Evolutionary conservation across 306 rosid species (phyloP), one percentile per base, ranked within the genome.

Genomic region (Aeschynomene evenia): DNA sequence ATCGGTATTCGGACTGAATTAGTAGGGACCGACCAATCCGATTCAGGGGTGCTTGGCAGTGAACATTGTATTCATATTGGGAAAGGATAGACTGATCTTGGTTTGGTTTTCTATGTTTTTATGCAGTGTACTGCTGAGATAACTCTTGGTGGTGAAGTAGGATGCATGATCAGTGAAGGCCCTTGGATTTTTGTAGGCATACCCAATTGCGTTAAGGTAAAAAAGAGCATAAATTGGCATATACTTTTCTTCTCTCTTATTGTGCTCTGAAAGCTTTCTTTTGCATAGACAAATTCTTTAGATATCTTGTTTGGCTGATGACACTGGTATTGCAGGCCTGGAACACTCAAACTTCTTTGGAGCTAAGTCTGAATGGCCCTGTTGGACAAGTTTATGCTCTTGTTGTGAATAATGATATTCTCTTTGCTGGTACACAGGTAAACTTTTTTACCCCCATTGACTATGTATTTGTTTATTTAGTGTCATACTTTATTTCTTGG

Each of bases 371-470:
- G 56, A 78, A 63, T 33, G 97, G 98, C 10, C 98, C 98, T n/a
- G 92, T 89, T 10, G 98, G 98, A 28, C 95, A 90, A 85, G 98
- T 94, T 76, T 88, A 88, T 85, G 73, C 98, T 4, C 79, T 94
- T 72, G 97, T 82, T 26, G 96, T 88, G 84, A 91, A 80, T 42
- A 88, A 84, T 77, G 96, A 81, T 74, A 76, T 90, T 83, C 97
- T 94, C 70, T 90, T 94, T 87, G 97, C 97, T 71, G 98, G 97
- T 66, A 90, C 88, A 4, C 98, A 94, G 98, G 98, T 94, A 87
- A 81, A 58, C 69, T 50, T 18, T 36, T 63, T 59, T 12, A n/a
- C n/a, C 61, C 37, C 64, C 40, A 21, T 39, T 40, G 46, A n/a
- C 57, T 57, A 37, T 19, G 9, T 20, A 15, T 71, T 54, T 63